Conservation (phyloP, 2,329 filamentous ascomycete genomes). For the Fusarium penzigii region DNA sequence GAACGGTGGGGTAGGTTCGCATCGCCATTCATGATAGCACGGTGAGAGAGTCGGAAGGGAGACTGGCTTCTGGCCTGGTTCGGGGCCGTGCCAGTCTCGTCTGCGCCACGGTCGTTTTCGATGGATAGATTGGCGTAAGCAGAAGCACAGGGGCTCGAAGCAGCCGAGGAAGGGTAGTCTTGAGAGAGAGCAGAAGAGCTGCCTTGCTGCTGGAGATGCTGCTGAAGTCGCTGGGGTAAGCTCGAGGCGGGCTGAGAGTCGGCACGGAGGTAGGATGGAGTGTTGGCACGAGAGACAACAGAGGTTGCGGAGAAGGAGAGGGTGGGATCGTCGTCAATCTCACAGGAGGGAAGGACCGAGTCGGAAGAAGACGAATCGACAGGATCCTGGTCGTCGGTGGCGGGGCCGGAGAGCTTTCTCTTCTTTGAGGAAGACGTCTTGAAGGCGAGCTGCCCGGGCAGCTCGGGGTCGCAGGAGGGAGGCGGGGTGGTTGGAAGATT, state of each 20-base stretch:
- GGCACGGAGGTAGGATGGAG: conserved; percentile 42
- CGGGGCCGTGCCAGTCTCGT: conserved; percentile 45
- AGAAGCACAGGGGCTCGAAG: conserved; percentile 57
- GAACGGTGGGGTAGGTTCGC: conserved; percentile 60
- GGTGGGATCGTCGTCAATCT: conserved; percentile 50
- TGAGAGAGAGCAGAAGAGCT: conserved; percentile 41
- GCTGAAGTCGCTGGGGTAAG: conserved; percentile 44
- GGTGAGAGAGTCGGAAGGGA: conserved; percentile 51
- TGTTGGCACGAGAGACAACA: conserved; percentile 39
- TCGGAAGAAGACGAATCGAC: conserved; percentile 44
- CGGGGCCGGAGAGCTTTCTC: conserved; percentile 62
- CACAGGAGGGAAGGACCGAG: conserved; percentile 53
- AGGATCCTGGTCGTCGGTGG: conserved; percentile 44
- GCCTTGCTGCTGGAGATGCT: conserved; percentile 45
- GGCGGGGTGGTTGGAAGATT: too few species aligned
- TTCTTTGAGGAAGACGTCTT: conserved; percentile 75
- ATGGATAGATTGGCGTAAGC: conserved; percentile 59
- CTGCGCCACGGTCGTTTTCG: conserved; percentile 55
- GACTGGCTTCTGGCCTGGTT: conserved; percentile 50
- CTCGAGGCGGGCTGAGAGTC: conserved; percentile 51
- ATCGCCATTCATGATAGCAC: conserved; percentile 62
- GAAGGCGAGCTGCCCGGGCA: conserved; percentile 67
- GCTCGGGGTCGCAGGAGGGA: conserved; percentile 46
- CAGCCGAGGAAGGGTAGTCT: conserved; percentile 56
- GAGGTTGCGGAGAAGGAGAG: conserved; percentile 52